Evolutionary conservation across 768 basidiomycete genomes (phyloP).

Genomic region (Rhodotorula taiwanensis): DNA sequence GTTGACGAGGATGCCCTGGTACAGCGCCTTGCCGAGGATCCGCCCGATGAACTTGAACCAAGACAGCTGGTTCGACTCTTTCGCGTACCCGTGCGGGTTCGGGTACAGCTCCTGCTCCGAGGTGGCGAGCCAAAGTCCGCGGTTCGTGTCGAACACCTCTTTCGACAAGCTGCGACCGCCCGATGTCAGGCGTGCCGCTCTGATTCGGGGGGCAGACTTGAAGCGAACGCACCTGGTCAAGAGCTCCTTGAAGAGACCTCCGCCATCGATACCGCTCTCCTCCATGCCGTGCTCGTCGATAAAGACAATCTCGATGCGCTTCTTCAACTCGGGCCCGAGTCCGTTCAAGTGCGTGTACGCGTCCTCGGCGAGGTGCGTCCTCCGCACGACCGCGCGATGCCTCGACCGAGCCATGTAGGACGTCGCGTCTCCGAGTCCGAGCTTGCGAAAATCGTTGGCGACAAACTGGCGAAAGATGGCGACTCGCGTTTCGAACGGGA

Average conservation of each 20-base stretch:
- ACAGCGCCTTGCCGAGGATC: slow-evolving; percentile 90
- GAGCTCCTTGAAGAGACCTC: slow-evolving; percentile 97
- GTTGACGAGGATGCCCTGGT: slow-evolving; percentile 90
- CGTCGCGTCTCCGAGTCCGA: slow-evolving; percentile 38
- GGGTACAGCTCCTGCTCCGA: slow-evolving; percentile 91
- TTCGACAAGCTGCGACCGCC: slow-evolving; percentile 59
- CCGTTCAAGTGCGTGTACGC: slow-evolving; percentile 70
- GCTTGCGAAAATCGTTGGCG: slow-evolving; percentile 51
- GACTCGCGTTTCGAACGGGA: slow-evolving; percentile 87
- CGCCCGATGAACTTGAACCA: slow-evolving; percentile 94
- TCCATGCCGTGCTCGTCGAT: slow-evolving; percentile 58
- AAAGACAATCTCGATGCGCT: slow-evolving; percentile 80
- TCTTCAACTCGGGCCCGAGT: slow-evolving; percentile 67
- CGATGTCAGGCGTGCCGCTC: background rate
- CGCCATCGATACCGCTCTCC: slow-evolving; percentile 83
- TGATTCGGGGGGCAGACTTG: background rate
- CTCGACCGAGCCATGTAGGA: slow-evolving; percentile 34
- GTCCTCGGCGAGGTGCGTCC: slow-evolving; percentile 75
- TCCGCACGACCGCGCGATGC: slow-evolving; percentile 55
- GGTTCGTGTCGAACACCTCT: slow-evolving; percentile 90
- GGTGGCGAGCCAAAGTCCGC: slow-evolving; percentile 87
- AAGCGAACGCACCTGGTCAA: slow-evolving; percentile 56
- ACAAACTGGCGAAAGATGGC: slow-evolving; percentile 82
- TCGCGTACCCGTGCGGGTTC: slow-evolving; percentile 84
- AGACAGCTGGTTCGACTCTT: slow-evolving; percentile 68